A percentile compares a stretch with the other conserved stretches of the same genome.
phyloP scores from a whole-genome alignment of 176 grass and related monocot genomes.

The Bonia amplexicaulis region DNA sequence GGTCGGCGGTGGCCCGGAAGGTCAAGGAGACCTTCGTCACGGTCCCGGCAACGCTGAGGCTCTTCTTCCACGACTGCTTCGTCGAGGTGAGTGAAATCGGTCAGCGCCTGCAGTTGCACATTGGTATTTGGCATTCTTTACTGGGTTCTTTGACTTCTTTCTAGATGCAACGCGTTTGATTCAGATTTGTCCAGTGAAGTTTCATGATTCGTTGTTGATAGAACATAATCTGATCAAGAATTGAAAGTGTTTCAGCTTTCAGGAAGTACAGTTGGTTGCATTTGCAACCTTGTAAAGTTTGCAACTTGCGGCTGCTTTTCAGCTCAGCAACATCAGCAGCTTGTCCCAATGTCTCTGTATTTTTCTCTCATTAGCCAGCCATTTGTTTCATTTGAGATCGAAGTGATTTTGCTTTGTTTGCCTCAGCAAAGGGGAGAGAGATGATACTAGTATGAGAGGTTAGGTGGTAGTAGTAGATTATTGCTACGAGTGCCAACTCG shows the following conservation, averaged over 20 bases:
- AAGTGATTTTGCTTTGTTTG: not conserved
- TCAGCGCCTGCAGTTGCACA: not conserved
- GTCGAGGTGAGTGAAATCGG: slow-evolving; percentile 48
- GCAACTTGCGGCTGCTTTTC: not conserved
- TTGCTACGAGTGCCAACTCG: slow-evolving; percentile 10
- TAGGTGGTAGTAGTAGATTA: slow-evolving; percentile 12
- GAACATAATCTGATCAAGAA: not conserved
- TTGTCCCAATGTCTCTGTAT: not conserved
- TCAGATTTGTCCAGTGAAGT: not conserved
- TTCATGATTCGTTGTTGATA: not conserved
- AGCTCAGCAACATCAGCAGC: slow-evolving; percentile 2
- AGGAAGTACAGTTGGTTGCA: not conserved
- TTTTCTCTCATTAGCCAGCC: not conserved
- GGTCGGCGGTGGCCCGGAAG: slow-evolving; percentile 39
- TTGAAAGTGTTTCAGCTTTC: not conserved
- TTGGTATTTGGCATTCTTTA: not conserved
- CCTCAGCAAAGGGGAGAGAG: not conserved
- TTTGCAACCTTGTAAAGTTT: not conserved
- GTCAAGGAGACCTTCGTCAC: slow-evolving; percentile 46
- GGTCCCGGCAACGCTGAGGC: slow-evolving; percentile 49
- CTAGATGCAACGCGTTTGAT: not conserved
- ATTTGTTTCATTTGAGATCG: not conserved
- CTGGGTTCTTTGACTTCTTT: not conserved
- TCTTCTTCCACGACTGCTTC: slow-evolving; percentile 98
- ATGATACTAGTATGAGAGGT: not conserved